phyloP scores from a whole-genome alignment of 257 asterid genomes.

The Avicennia marina region DNA sequence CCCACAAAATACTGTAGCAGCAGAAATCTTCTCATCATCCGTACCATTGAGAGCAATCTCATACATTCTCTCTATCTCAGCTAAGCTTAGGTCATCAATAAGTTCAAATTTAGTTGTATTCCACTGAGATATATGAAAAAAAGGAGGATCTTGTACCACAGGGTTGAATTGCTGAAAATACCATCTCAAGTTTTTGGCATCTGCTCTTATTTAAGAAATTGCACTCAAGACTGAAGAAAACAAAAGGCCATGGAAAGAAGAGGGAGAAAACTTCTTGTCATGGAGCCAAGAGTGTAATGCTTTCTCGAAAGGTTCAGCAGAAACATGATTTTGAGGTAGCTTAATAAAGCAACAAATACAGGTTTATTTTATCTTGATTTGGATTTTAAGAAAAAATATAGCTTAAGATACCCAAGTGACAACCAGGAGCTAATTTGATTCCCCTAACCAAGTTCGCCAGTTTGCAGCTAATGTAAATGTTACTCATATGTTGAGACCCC shows the following conservation, averaged over 20 bases:
- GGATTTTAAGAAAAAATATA: neutral
- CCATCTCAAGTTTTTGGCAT: slow-evolving; percentile 5
- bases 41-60: slow-evolving; percentile 86
- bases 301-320: neutral
- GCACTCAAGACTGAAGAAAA: neutral
- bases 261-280: neutral
- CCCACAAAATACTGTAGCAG: slow-evolving; percentile 89
- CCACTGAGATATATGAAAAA: slow-evolving; percentile 15
- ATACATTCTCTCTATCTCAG: slow-evolving; percentile 91
- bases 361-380: neutral
- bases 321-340: slow-evolving; percentile 1
- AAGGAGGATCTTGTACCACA: slow-evolving; percentile 16
- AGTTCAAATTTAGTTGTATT: slow-evolving; percentile 60
- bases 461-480: neutral
- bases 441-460: neutral
- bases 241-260: neutral
- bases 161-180: slow-evolving; percentile 10
- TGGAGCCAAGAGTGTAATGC: neutral
- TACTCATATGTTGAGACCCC: neutral
- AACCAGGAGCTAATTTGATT: neutral
- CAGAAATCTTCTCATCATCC: slow-evolving; percentile 91
- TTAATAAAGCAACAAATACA: neutral
- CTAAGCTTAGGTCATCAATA: slow-evolving; percentile 81
- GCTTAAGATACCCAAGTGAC: neutral
- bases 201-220: neutral